phyloP scores from a whole-genome alignment of 176 grass and related monocot species.

The bread wheat (Triticum aestivum) region IWGSC_CS_RefSeq_v2.1 NC_057797.1:486519286-486519785 shows the following conservation, averaged over 20 bases:
- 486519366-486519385: slow-evolving; percentile 54
- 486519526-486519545: slow-evolving; percentile 64
- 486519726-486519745: no score
- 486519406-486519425: not conserved
- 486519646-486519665: no score
- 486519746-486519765: no score
- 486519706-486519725: no score
- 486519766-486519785: slow-evolving; percentile 10
- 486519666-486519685: no score
- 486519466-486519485: slow-evolving; percentile 35
- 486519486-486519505: slow-evolving; percentile 39
- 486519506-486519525: slow-evolving; percentile 64
- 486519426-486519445: slow-evolving; percentile 11
- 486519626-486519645: no score
- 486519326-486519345: slow-evolving; percentile 30
- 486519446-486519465: slow-evolving; percentile 17
- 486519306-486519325: slow-evolving; percentile 42
- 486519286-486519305: slow-evolving; percentile 42
- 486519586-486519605: not conserved
- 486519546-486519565: slow-evolving; percentile 55
- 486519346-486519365: slow-evolving; percentile 41
- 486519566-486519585: slow-evolving; percentile 20
- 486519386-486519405: slow-evolving; percentile 48
- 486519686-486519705: no score
- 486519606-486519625: not conserved